Percentiles rank a stretch among this genome's conserved stretches.
These are phyloP conservation scores for Solanum commersonii DNA, from an alignment of 257 asterid genomes.

Conservation along the genomic window DNA sequence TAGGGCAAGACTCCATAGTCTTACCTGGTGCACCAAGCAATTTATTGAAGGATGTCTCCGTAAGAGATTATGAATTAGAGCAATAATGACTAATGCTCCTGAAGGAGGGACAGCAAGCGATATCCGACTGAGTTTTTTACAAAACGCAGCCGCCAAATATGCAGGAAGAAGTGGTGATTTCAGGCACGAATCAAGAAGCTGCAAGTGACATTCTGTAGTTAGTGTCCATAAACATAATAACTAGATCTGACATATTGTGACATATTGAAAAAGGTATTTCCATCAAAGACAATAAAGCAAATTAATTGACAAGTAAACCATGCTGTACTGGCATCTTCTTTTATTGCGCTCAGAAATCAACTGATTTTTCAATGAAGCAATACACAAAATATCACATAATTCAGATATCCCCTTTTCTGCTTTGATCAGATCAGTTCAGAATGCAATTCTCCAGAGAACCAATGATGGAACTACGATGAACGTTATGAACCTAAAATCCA, in stretches of 20 bases:
- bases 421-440: not conserved
- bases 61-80: conserved; percentile 86
- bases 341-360: not conserved
- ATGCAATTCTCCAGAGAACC: not conserved
- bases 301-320: not conserved
- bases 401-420: not conserved
- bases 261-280: not conserved
- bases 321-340: not conserved
- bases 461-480: not conserved
- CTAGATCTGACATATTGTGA: not conserved
- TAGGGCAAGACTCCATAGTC: not conserved
- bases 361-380: not conserved
- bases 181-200: conserved; percentile 94
- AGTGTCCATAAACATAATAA: not conserved
- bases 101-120: conserved; percentile 76
- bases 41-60: conserved; percentile 90
- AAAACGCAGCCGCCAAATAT: conserved; percentile 87
- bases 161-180: conserved; percentile 96
- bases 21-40: conserved; percentile 81
- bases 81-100: conserved; percentile 66
- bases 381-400: not conserved
- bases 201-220: conserved; percentile 12
- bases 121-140: conserved; percentile 85
- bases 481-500: not conserved
- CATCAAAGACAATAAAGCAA: not conserved